Base-by-base conservation (phyloP, 495 filamentous ascomycete species). In the Penicillium robsamsonii region DNA sequence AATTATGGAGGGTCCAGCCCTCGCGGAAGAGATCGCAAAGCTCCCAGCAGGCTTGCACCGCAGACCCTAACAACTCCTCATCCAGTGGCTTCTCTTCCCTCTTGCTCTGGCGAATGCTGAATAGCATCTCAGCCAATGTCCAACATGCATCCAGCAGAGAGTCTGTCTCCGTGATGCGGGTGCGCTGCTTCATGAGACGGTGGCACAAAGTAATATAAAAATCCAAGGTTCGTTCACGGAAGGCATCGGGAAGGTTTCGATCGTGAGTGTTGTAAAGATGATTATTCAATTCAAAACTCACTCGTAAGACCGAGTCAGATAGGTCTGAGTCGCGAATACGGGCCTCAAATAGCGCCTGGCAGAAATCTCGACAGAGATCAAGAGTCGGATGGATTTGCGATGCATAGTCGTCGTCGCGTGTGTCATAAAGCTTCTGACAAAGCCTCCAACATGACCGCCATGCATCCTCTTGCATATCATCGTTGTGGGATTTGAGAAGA, bases 181-280 rank as follows among this genome's bases (percentile, higher is more conserved):
- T 87, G 46, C 89, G 82, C 70, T 96, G 92, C 68, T 95, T 96
- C 92, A 96, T 96, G 6, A 96, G 78, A 30, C 92, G 83, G 70
- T 96, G 92, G 54, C 92, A 96, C 3, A 96, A 67, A 0, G 92
- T 96, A 58, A 96, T 89, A 65, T 96, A 96, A 62, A 96, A 96
- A 60, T 96, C 92, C 50, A 96, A 72, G 0, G 92, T 96, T 48
- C 92, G 79, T 70, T 96, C 92, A 42, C 88, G 83, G 69, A 96
- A 96, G 0, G 89, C 88, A 65, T 93, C 90, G 0, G 92, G 92
- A 13, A 96, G 79, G 47, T 82, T 86, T 44, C 89, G 82, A 68
- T 96, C 92, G 62, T 94, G 89, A 3, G 90, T 91, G 69, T 92
- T 96, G 71, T 90, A 96, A 11, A 96, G 76, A 69, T 96, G 92